Evolutionary conservation across 2,329 filamentous ascomycete species (phyloP).

Genomic region (Xylariaceae sp.): DNA sequence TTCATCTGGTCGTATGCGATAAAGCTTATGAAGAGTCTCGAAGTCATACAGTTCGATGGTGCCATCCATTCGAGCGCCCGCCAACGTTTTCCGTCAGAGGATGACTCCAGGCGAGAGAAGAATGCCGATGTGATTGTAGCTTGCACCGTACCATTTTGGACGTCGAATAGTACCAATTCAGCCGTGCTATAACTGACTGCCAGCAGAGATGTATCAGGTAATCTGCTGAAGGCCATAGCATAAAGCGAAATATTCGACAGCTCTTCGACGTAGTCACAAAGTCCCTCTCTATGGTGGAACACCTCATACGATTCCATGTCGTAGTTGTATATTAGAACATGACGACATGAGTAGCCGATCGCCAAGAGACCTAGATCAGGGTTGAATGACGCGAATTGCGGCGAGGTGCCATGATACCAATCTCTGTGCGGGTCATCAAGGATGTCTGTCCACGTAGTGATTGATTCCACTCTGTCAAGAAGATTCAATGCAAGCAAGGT

Average conservation of each 20-base stretch:
- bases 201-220: conserved; percentile 3
- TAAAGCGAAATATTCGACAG: not conserved
- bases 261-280: conserved; percentile 2
- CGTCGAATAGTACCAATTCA: conserved; percentile 10
- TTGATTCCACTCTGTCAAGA: not conserved
- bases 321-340: conserved; percentile 3
- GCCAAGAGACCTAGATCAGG: conserved; percentile 3
- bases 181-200: conserved; percentile 5
- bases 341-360: not conserved
- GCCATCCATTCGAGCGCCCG: not conserved
- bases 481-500: conserved; percentile 3
- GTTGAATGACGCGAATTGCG: conserved; percentile 3
- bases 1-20: conserved; percentile 4
- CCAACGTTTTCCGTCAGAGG: conserved; percentile 3
- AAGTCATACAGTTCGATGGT: conserved; percentile 10
- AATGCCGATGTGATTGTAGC: not conserved
- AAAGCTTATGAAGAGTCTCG: conserved; percentile 7
- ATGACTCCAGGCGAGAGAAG: conserved; percentile 3
- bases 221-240: conserved; percentile 5
- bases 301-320: conserved; percentile 1
- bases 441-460: conserved; percentile 3
- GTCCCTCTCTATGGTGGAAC: not conserved
- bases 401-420: not conserved
- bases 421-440: conserved; percentile 2
- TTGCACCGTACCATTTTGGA: not conserved